phyloP scores from a whole-genome alignment of 2,329 filamentous ascomycete genomes.

The Alternaria incomplexa region DNA sequence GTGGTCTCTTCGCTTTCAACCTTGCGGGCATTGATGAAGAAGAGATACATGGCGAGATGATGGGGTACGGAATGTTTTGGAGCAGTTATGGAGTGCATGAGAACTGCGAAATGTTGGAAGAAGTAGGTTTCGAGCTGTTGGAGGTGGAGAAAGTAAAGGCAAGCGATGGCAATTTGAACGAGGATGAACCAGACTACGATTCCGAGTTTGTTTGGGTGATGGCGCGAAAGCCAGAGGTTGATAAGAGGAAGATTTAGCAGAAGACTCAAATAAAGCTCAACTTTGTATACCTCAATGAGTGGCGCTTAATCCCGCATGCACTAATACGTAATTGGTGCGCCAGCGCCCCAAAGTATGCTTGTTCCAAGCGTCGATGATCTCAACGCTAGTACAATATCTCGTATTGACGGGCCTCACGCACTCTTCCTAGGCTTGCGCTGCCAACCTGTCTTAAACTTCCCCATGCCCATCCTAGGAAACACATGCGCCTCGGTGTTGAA shows the following conservation, averaged over 20 bases:
- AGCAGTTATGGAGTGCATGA: constrained; percentile 38
- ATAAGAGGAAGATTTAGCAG: background rate
- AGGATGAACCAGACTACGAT: constrained; percentile 23
- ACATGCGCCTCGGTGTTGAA: background rate
- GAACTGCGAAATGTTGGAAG: constrained; percentile 24
- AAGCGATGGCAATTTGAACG: constrained; percentile 19
- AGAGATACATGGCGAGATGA: constrained; percentile 33
- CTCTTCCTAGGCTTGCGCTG: background rate
- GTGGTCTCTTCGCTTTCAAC: constrained; percentile 48
- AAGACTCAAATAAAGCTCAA: background rate
- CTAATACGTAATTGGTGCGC: background rate
- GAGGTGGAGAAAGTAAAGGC: constrained; percentile 22
- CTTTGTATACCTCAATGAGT: background rate
- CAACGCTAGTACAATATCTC: background rate
- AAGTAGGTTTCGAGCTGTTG: constrained; percentile 17
- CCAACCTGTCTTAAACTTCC: background rate
- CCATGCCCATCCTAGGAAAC: background rate
- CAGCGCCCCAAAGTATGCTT: background rate
- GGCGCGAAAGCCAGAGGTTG: constrained; percentile 8
- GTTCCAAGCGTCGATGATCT: no score
- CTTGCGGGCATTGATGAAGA: constrained; percentile 55
- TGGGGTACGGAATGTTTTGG: constrained; percentile 43
- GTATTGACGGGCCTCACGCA: background rate
- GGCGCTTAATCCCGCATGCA: background rate
- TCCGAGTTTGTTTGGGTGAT: constrained; percentile 19